Percentiles rank a stretch among this genome's conserved stretches.
Conservation (phyloP, 257 asterid genomes). For the Leptodermis oblonga region DNA sequence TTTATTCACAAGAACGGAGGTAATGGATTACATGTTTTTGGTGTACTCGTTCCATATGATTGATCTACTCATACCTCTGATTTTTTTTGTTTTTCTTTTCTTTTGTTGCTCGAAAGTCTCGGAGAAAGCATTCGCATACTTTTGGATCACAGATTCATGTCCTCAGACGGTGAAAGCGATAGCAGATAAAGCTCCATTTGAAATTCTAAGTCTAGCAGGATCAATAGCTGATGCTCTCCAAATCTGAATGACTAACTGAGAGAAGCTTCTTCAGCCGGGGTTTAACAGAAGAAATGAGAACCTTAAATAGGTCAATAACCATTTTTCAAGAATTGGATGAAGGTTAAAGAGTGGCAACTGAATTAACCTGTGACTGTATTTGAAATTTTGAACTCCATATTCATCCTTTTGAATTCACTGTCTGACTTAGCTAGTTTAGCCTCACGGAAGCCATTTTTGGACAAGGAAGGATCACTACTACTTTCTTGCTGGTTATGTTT, state of each 20-base stretch:
- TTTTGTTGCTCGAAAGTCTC: constrained; percentile 18
- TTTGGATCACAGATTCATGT: constrained; percentile 95
- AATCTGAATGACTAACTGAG: constrained; percentile 31
- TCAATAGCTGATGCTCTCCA: constrained; percentile 95
- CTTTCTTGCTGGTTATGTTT: not conserved
- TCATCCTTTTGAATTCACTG: not conserved
- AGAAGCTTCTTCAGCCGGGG: not conserved
- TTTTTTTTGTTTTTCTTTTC: constrained; percentile 3
- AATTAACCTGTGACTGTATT: not conserved
- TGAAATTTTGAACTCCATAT: not conserved
- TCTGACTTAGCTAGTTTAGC: not conserved
- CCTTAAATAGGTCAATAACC: not conserved
- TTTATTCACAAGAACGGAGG: constrained; percentile 69
- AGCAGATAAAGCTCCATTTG: constrained; percentile 64
- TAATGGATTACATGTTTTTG: constrained; percentile 19
- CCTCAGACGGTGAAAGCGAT: constrained; percentile 70
- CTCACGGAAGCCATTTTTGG: not conserved
- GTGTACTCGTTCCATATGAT: not conserved
- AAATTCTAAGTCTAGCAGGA: constrained; percentile 83
- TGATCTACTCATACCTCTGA: not conserved
- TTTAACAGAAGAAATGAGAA: not conserved
- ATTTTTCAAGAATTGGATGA: not conserved
- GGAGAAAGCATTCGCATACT: constrained; percentile 67
- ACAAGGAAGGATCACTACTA: no score
- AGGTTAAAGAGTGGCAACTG: not conserved